A percentile compares a stretch with the other conserved stretches of the same genome.
These are phyloP conservation scores for Paulownia fortunei DNA, from an alignment of 257 asterid species.

Conservation along the genomic window DNA sequence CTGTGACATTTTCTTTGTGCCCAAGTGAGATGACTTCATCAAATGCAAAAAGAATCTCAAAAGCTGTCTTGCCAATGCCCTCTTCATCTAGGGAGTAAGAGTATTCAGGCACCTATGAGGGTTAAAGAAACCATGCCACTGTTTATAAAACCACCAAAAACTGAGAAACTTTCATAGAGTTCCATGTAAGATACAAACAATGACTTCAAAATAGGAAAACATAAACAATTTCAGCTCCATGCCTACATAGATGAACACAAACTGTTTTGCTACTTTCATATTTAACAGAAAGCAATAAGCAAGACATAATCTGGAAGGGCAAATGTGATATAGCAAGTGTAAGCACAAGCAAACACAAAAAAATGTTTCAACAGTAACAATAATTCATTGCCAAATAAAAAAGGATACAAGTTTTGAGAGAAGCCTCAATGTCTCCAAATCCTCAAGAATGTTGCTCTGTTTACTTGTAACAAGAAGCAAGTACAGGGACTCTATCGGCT, in stretches of 20 bases:
- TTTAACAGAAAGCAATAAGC: conserved; percentile 25
- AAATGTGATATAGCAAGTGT: conserved; percentile 23
- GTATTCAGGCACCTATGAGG: conserved; percentile 85
- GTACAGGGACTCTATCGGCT: conserved; percentile 87
- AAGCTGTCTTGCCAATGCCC: conserved; percentile 82
- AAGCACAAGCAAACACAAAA: conserved; percentile 9
- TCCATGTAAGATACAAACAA: neutral
- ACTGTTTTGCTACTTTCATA: neutral
- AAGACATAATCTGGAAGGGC: conserved; percentile 24
- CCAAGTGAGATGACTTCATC: conserved; percentile 94
- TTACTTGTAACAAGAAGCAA: conserved; percentile 92
- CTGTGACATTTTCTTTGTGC: conserved; percentile 94
- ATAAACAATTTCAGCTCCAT: neutral
- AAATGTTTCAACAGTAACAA: neutral
- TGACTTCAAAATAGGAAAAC: neutral
- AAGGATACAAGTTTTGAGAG: conserved; percentile 94
- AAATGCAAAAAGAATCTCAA: conserved; percentile 90
- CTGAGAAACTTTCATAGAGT: neutral
- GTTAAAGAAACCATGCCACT: conserved; percentile 49
- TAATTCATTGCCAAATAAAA: conserved; percentile 11
- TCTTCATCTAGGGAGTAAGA: conserved; percentile 90
- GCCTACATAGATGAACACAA: neutral
- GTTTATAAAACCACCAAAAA: conserved; percentile 5
- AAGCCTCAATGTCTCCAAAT: conserved; percentile 87
- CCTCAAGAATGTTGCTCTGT: conserved; percentile 96